phyloP scores from a whole-genome alignment of 805 yeast genomes.

The Barnettozyma siamensis region DNA sequence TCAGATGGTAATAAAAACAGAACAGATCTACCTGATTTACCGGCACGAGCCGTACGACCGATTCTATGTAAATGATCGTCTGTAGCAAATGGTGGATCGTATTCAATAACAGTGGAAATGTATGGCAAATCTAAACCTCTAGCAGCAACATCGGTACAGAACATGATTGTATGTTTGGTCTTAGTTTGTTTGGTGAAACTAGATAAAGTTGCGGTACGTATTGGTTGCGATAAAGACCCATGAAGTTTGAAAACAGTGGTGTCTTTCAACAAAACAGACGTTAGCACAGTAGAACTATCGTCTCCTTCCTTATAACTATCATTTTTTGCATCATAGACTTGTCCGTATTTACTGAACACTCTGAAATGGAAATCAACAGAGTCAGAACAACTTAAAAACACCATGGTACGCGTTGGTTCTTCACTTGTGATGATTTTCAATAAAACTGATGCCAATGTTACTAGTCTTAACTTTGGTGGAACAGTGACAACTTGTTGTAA shows the following conservation, averaged over 20 bases:
- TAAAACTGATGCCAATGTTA: constrained; percentile 65
- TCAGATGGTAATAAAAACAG: constrained; percentile 89
- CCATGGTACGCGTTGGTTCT: constrained; percentile 54
- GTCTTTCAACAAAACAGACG: constrained; percentile 47
- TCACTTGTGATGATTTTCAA: constrained; percentile 38
- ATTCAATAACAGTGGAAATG: constrained; percentile 81
- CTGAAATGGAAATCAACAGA: constrained; percentile 92
- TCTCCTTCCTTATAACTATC: constrained; percentile 26
- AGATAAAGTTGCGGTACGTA: constrained; percentile 64
- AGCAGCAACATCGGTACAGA: constrained; percentile 97
- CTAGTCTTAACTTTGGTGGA: constrained; percentile 89
- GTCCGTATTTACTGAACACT: constrained; percentile 60
- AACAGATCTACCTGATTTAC: constrained; percentile 70
- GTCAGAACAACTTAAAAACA: constrained; percentile 90
- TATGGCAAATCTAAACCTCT: constrained; percentile 92
- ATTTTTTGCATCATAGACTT: constrained; percentile 29
- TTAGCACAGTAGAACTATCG: constrained; percentile 35
- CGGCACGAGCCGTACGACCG: constrained; percentile 99
- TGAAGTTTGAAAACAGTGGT: constrained; percentile 67
- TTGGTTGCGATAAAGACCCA: constrained; percentile 84
- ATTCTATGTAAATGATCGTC: constrained; percentile 96
- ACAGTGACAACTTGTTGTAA: constrained; percentile 74
- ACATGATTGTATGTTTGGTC: constrained; percentile 56
- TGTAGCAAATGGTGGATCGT: constrained; percentile 90
- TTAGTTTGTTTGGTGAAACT: constrained; percentile 34